Evolutionary conservation across 495 filamentous ascomycete species (phyloP).

Genomic region (Aspergillus baeticus): DNA sequence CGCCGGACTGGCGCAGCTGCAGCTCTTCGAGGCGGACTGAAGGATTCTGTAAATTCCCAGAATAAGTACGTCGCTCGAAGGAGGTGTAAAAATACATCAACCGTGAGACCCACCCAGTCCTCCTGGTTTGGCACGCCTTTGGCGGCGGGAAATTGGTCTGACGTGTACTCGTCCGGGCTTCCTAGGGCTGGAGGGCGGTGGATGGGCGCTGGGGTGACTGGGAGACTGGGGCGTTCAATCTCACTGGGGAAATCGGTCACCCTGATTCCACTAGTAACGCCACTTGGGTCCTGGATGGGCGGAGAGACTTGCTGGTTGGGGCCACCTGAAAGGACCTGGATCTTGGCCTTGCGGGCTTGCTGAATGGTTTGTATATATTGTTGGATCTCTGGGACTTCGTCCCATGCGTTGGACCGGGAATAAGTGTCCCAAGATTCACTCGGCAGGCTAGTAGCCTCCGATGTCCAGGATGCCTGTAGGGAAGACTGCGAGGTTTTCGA

Average conservation of each 20-base stretch:
- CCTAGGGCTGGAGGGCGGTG: conserved; percentile 52
- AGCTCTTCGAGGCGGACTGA: conserved; percentile 66
- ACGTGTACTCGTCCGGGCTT: conserved; percentile 46
- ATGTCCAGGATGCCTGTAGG: conserved; percentile 41
- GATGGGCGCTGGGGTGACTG: conserved; percentile 83
- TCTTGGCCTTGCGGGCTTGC: conserved; percentile 58
- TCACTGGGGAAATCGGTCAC: conserved; percentile 86
- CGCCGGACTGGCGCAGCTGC: conserved; percentile 58
- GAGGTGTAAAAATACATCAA: conserved; percentile 48
- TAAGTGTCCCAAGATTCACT: conserved; percentile 63
- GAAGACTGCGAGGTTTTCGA: conserved; percentile 10
- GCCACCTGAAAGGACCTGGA: conserved; percentile 50
- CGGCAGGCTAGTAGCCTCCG: conserved; percentile 38
- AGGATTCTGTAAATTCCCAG: conserved; percentile 68
- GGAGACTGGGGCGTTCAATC: conserved; percentile 81
- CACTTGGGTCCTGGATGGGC: background rate
- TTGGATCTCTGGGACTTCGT: conserved; percentile 78
- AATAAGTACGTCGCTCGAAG: conserved; percentile 59
- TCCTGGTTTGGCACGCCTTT: conserved; percentile 80
- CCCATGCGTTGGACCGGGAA: conserved; percentile 79
- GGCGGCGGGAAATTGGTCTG: conserved; percentile 60
- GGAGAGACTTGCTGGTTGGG: conserved; percentile 7
- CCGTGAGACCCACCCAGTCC: conserved; percentile 83
- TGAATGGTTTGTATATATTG: conserved; percentile 72
- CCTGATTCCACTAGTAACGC: conserved; percentile 52